These are phyloP conservation scores for Falciphora oryzae DNA, from an alignment of 2,329 filamentous ascomycete genomes.

Conservation along the genomic window DNA sequence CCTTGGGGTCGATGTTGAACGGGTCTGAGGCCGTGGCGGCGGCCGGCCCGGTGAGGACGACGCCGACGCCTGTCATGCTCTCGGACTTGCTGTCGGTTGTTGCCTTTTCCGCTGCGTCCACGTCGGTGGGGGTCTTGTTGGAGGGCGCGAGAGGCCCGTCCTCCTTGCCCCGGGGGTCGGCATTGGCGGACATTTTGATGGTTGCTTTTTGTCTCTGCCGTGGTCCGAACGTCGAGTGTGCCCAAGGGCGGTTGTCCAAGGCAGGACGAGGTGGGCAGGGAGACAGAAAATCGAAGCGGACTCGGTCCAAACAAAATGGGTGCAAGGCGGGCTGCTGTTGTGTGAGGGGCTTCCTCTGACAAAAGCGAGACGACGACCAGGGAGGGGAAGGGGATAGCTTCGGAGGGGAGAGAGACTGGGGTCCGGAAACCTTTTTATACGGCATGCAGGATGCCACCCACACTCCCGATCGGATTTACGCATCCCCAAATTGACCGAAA, in stretches of 20 bases:
- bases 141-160: no score
- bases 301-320: neutral
- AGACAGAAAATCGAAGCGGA: neutral
- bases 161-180: no score
- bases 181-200: neutral
- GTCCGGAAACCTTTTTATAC: neutral
- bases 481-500: neutral
- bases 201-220: neutral
- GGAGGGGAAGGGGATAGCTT: neutral
- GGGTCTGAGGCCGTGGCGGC: neutral
- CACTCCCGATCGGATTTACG: neutral
- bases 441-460: neutral
- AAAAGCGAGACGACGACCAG: neutral
- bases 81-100: constrained; percentile 4
- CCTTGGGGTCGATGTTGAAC: constrained; percentile 29
- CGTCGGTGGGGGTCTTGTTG: neutral
- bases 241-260: neutral
- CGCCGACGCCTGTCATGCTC: neutral
- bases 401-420: neutral
- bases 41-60: neutral
- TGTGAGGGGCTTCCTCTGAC: neutral
- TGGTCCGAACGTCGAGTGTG: no score
- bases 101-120: constrained; percentile 7
- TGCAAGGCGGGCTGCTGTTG: no score
- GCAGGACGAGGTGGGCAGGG: neutral